Conservation (phyloP, 805 yeast genomes). For the Lipomyces anomalus region DNA sequence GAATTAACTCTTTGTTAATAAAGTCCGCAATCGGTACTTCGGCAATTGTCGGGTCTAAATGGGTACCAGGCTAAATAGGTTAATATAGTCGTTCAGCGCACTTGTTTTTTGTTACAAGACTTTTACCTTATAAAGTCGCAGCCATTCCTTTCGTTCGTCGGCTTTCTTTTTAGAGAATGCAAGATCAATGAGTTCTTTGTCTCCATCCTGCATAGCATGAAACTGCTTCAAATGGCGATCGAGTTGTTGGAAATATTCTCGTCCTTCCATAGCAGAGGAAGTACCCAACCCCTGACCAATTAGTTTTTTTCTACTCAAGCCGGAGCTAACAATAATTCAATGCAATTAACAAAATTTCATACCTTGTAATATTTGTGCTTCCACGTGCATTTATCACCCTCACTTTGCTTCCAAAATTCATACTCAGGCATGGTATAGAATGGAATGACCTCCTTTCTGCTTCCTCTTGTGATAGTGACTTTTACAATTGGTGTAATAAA, state of each 20-base stretch:
- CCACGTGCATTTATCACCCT: slow-evolving; percentile 72
- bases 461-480: slow-evolving; percentile 61
- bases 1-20: slow-evolving; percentile 88
- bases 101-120: not conserved
- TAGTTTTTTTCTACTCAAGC: not conserved
- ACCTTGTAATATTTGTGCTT: slow-evolving; percentile 84
- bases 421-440: slow-evolving; percentile 96
- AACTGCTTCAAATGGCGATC: slow-evolving; percentile 83
- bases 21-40: slow-evolving; percentile 88
- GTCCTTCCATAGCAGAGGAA: slow-evolving; percentile 72
- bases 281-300: slow-evolving; percentile 79
- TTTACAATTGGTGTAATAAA: slow-evolving; percentile 96
- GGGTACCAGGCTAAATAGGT: slow-evolving; percentile 65
- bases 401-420: slow-evolving; percentile 84
- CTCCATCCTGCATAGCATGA: slow-evolving; percentile 69
- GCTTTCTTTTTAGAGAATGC: slow-evolving; percentile 95
- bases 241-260: slow-evolving; percentile 79
- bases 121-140: slow-evolving; percentile 57
- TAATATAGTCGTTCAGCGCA: not conserved
- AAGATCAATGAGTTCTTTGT: slow-evolving; percentile 71
- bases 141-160: slow-evolving; percentile 96
- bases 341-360: not conserved
- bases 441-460: slow-evolving; percentile 46
- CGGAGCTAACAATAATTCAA: not conserved
- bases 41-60: slow-evolving; percentile 66